Evolutionary conservation across 2,329 filamentous ascomycete species (phyloP), one percentile per base, ranked within the genome.

Genomic region (Hypomyces perniciosus): DNA sequence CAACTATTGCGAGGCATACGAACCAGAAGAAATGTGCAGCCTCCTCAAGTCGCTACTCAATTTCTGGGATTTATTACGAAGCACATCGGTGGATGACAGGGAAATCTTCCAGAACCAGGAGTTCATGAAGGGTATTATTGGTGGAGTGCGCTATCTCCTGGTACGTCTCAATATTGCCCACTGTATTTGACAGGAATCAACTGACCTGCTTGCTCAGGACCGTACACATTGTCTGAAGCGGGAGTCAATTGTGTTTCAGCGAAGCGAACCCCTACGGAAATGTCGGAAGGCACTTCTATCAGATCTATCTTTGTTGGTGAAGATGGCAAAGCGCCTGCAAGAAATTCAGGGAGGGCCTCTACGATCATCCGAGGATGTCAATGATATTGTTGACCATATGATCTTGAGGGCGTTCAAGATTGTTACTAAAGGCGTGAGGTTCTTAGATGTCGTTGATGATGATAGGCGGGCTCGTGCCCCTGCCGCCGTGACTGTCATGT

Each of bases 1-100:
- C 7, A 99, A 99, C 69, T 99, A 97, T 68, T 99, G 93, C 73
- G 91, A 96, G 65, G 80, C 89, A 8, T 99, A 96, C 66, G 89
- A 96, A 58, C 90, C 92, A 42, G 82, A 90, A 26, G 84, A 90
- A 56, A 91, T 97, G 77, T 82, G 84, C 49, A 90, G 83, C 56
- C 76, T 99, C 26, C 75, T 99, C 34, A 90, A 89, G 60, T 90
- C 91, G 1, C 75, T 96, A 54, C 83, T 93, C 10, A 88, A 93
- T 64, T 90, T 97, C 55, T 96, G 91, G 91, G 91, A 96, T 65
- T 73, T 95, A 47, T 79, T 96, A 59, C 80, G 88, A 61, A 89
- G 86, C 62, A 88, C 87, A 31, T 84, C 84, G 26, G 81, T 86
- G 48, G 86, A 84, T 48, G 88, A 90, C 61, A 77, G 84, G 48